Conservation (phyloP, 176 grass and related monocot species). For the Lolium rigidum region DNA sequence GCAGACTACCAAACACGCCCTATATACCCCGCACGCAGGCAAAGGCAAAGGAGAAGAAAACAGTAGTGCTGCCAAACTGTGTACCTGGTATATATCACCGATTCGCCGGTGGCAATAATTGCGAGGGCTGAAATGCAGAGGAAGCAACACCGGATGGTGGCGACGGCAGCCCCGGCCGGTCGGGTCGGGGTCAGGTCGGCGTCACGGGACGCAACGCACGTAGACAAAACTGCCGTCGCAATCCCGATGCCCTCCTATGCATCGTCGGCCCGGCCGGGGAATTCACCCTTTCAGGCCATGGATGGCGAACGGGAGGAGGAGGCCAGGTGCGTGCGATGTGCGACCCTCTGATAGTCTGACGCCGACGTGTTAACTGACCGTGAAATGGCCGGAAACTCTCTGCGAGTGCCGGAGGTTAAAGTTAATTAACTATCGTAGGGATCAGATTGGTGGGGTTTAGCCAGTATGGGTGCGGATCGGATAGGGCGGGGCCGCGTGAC, state of each 20-base stretch:
- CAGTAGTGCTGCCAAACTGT: background rate
- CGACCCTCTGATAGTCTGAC: background rate
- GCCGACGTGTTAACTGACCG: conserved; percentile 9
- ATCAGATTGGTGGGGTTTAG: background rate
- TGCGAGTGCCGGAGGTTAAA: background rate
- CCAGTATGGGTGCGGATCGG: background rate
- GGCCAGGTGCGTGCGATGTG: background rate
- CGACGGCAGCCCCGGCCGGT: background rate
- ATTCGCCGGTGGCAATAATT: background rate
- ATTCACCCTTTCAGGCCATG: background rate
- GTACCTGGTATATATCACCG: background rate
- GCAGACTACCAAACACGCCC: no score
- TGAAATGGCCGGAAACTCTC: background rate
- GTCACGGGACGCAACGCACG: conserved; percentile 20
- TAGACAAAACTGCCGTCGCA: conserved; percentile 41
- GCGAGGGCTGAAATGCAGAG: background rate
- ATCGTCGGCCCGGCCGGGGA: background rate
- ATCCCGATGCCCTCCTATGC: conserved; percentile 8
- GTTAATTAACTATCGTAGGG: no score
- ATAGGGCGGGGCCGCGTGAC: background rate
- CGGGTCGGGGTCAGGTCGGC: background rate
- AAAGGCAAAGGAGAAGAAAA: background rate
- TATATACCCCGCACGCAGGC: background rate
- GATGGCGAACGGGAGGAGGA: background rate
- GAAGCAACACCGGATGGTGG: background rate